Base-by-base conservation (phyloP, 2,329 filamentous ascomycete species). In the Aspergillus novofumigatus region DNA sequence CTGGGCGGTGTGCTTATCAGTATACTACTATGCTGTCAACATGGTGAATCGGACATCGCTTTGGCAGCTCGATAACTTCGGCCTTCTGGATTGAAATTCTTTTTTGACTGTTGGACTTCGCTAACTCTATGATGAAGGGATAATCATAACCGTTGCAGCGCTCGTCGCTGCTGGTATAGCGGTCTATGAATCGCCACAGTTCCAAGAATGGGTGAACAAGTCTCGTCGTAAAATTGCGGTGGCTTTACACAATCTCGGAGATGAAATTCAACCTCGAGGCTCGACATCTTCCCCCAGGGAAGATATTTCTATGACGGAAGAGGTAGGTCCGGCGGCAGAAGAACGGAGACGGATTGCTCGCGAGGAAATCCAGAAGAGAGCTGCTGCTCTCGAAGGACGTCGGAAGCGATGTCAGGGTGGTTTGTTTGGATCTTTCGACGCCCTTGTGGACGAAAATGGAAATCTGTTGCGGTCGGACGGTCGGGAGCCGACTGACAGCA, bases 121-220 rank as follows among this genome's bases (percentile, higher is more conserved):
- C 32, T 42, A 41, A 53, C 66, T 66, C 66, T 66, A 51, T 67
- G 55, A 55, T 53, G 48, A 61, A 87, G 85, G 84, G 67, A 79
- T 86, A 62, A 83, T 88, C 60, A 81, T 87, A 63, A 83, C 83
- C 50, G 80, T 85, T 60, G 82, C 82, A 47, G 78, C 87, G 44
- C 75, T 87, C 55, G 80, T 86, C 53, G 85, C 85, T 59, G 83
- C 85, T 20, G 82, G 84, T 11, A 79, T 86, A 52, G 85, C 85
- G 53, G 80, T 86, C 49, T 86, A 86, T 70, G 83, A 87, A 69
- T 86, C 81, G 44, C 85, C 85, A 0, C 81, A 86, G 67, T 78
- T 87, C 57, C 78, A 83, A 69, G 77, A 80, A 79, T 87, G 85
- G 85, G 73, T 87, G 53, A 79, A 84, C 56, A 78, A 82, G 55